Conservation (phyloP, 495 filamentous ascomycete genomes). For the Penicillium roqueforti region DNA sequence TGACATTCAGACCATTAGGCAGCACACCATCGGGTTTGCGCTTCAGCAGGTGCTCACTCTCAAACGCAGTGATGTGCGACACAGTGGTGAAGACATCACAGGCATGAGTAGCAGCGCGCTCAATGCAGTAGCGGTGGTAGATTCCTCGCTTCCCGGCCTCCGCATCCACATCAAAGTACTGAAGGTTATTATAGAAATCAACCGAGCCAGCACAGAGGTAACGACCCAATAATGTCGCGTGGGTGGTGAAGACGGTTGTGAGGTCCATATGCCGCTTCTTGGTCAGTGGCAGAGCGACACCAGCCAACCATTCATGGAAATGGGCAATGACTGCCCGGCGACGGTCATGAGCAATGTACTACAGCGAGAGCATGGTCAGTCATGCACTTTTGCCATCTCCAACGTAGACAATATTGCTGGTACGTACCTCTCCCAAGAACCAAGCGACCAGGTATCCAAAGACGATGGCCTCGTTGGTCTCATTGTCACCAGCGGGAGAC, state of each 20-base stretch:
- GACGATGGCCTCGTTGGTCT: slow-evolving; percentile 96
- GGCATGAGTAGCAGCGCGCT: slow-evolving; percentile 84
- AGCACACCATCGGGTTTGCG: slow-evolving; percentile 95
- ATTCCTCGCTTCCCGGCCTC: slow-evolving; percentile 98
- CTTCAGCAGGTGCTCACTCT: slow-evolving; percentile 95
- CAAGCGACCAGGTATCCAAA: slow-evolving; percentile 97
- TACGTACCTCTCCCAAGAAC: slow-evolving; percentile 90
- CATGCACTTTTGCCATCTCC: not conserved
- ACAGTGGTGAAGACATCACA: slow-evolving; percentile 98
- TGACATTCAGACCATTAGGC: slow-evolving; percentile 95
- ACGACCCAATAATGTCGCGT: slow-evolving; percentile 88
- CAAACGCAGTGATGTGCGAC: slow-evolving; percentile 96
- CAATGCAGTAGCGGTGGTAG: slow-evolving; percentile 98
- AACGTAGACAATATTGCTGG: too few relatives aligned
- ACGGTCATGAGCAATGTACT: slow-evolving; percentile 93
- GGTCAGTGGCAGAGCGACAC: slow-evolving; percentile 88
- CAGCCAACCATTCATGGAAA: slow-evolving; percentile 98
- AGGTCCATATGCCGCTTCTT: slow-evolving; percentile 93
- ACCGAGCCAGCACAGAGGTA: slow-evolving; percentile 97
- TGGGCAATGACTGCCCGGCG: slow-evolving; percentile 89
- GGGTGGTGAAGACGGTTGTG: slow-evolving; percentile 98
- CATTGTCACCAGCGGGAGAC: slow-evolving; percentile 81
- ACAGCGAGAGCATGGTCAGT: slow-evolving; percentile 2
- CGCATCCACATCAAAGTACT: slow-evolving; percentile 93
- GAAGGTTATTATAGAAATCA: slow-evolving; percentile 99